A percentile compares a stretch with the other conserved stretches of the same genome.
phyloP scores from a whole-genome alignment of 192 early-diverging fungal genomes.

The Podochytrium sp. region DNA sequence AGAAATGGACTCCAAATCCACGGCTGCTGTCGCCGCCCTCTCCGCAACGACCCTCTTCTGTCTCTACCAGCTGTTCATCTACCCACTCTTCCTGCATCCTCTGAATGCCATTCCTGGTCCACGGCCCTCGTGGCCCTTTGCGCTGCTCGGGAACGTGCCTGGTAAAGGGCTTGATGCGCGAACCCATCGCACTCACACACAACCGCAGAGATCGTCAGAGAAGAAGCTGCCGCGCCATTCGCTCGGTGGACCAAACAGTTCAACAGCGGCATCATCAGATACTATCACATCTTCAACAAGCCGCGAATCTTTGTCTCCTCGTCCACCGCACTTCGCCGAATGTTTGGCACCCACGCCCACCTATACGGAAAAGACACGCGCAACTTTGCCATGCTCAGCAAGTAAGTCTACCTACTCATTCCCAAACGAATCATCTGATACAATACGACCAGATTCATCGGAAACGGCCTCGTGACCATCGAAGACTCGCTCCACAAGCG shows the following conservation, averaged over 20 bases:
- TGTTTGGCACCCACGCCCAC: constrained; percentile 19
- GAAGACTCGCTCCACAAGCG: constrained; percentile 12
- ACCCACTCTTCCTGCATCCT: constrained; percentile 12
- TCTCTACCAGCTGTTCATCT: neutral
- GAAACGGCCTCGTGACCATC: constrained; percentile 3
- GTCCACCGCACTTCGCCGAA: neutral
- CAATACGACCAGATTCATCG: neutral
- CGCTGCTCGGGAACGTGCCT: neutral
- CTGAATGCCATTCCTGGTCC: neutral
- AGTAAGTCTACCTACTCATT: neutral
- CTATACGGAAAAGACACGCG: neutral
- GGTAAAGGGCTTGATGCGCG: neutral
- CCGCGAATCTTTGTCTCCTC: constrained; percentile 12
- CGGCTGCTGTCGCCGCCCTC: neutral
- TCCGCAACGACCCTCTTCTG: neutral
- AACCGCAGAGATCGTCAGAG: neutral
- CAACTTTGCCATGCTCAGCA: neutral
- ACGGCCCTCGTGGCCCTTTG: neutral
- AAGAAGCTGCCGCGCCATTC: neutral
- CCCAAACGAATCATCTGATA: neutral
- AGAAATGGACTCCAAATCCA: no score
- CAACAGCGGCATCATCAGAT: neutral
- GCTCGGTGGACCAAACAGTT: neutral
- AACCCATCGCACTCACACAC: neutral
- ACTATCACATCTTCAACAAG: neutral